Conservation (phyloP, 345 rosid species). For the Camelina laxa region DNA sequence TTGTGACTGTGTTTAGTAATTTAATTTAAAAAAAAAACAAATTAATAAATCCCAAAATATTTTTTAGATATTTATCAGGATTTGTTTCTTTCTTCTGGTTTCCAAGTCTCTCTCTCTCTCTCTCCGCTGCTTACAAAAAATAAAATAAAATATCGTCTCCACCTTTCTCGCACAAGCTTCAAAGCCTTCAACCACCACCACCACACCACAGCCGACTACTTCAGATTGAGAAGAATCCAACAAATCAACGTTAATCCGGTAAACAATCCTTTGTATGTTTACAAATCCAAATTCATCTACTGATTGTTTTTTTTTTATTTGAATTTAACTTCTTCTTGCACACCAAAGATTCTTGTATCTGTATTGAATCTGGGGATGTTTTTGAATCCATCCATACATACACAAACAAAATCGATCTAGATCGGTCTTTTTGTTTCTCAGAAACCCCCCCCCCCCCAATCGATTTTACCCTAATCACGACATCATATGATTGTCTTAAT, state of each 20-base stretch:
- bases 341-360: neutral
- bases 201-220: constrained; percentile 4
- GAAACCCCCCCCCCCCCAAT: neutral
- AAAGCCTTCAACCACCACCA: neutral
- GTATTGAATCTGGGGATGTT: neutral
- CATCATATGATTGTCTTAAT: neutral
- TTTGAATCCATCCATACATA: neutral
- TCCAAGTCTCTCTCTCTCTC: too few relatives aligned
- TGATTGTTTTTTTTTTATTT: neutral
- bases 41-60: too few relatives aligned
- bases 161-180: neutral
- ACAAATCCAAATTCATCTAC: neutral
- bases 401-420: neutral
- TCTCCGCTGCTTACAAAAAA: too few relatives aligned
- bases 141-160: neutral
- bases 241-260: neutral
- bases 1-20: too few relatives aligned
- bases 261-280: neutral
- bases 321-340: neutral
- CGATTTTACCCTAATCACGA: neutral
- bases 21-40: too few relatives aligned
- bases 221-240: neutral
- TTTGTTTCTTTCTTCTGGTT: too few relatives aligned
- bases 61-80: too few relatives aligned
- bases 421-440: constrained; percentile 12